Percentiles rank a stretch among this genome's conserved stretches.
Conservation (phyloP, 768 basidiomycete genomes). For the Lactarius trivialis region DNA sequence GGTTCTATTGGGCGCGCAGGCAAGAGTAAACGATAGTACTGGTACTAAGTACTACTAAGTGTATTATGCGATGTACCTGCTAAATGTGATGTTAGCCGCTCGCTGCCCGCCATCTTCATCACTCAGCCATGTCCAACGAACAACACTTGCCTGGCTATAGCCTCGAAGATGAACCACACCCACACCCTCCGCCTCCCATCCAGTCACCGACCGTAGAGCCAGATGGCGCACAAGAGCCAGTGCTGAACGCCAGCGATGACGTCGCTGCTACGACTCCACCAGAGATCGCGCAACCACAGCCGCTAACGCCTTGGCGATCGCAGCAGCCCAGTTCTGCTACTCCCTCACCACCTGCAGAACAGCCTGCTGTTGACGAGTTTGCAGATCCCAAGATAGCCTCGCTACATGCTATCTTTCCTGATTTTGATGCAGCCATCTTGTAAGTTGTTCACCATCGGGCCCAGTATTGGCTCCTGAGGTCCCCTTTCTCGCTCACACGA, state of each 20-base stretch:
- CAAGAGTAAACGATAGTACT: neutral
- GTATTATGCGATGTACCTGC: neutral
- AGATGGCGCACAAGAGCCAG: neutral
- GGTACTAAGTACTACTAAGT: neutral
- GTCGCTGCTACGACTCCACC: neutral
- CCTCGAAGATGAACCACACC: constrained; percentile 12
- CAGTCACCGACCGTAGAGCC: neutral
- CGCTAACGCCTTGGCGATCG: neutral
- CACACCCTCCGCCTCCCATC: neutral
- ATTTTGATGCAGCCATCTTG: constrained; percentile 22
- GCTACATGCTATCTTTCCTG: constrained; percentile 23
- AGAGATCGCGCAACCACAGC: neutral
- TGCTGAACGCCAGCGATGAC: neutral
- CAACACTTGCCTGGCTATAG: constrained; percentile 8
- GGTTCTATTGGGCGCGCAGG: neutral
- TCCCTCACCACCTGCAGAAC: neutral
- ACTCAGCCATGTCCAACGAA: constrained; percentile 1
- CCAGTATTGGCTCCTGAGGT: neutral
- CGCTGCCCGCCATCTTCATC: neutral
- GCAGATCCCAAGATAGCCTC: constrained; percentile 20
- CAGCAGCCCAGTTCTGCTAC: neutral
- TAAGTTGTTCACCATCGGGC: neutral
- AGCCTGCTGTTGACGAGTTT: constrained; percentile 17
- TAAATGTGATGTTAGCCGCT: neutral
- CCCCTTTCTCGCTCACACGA: neutral